Conservation (phyloP, 208 protist genomes). For the Acanthamoeba rhysodes region DNA sequence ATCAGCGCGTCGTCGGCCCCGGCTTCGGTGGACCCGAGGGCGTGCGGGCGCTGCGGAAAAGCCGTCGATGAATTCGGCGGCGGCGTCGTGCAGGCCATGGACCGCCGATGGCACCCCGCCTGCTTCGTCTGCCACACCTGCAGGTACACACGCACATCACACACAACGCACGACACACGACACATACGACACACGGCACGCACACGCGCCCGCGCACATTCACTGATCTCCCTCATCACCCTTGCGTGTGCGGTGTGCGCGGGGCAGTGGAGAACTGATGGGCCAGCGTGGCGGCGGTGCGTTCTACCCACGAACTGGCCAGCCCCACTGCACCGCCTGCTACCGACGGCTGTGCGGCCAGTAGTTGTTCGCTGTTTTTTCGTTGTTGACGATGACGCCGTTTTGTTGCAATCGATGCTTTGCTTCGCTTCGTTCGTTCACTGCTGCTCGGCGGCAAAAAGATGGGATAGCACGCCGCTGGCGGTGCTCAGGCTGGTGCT, state of each 20-base stretch:
- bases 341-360: background rate
- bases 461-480: background rate
- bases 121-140: conserved; percentile 16
- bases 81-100: background rate
- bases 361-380: background rate
- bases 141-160: background rate
- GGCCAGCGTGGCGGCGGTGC: background rate
- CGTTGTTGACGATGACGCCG: background rate
- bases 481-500: conserved; percentile 11
- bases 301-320: background rate
- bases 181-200: too few relatives aligned
- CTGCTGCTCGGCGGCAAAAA: background rate
- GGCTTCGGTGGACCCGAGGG: background rate
- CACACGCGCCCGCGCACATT: too few relatives aligned
- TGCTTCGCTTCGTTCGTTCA: background rate
- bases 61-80: background rate
- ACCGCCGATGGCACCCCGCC: background rate
- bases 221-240: too few relatives aligned
- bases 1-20: background rate
- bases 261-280: background rate
- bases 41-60: conserved; percentile 3
- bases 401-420: background rate
- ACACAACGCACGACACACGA: too few relatives aligned
- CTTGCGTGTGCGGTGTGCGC: background rate
- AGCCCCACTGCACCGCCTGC: background rate